Evolutionary conservation across 2,329 filamentous ascomycete genomes (phyloP), one percentile per base, ranked within the genome.

Genomic region (Monosporascus cannonballus): DNA sequence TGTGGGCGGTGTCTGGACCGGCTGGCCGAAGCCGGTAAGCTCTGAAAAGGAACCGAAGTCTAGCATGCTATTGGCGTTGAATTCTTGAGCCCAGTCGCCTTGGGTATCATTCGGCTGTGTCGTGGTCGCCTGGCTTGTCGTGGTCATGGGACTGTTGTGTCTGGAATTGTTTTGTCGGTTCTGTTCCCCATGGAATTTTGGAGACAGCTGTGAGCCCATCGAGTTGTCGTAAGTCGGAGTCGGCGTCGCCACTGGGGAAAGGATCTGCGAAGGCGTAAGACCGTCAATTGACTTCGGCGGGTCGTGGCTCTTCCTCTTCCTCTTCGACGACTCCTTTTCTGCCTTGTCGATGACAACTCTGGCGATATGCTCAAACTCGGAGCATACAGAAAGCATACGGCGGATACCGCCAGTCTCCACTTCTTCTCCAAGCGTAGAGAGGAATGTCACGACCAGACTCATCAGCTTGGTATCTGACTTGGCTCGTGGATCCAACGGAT

Each of bases 331-430:
- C 49, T 97, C 93, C 64, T 87, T 90, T 66, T 97, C 93, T 0
- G 90, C 83, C 68, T 92, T 96, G 54, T 97, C 93, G 46, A 97
- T 85, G 8, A 96, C 90, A 3, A 91, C 84, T 65, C 87, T 90
- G 37, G 91, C 91, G 58, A 99, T 96, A 54, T 94, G 85, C 69
- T 96, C 92, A 62, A 99, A 99, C 65, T 99, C 94, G n/a, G 89
- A 84, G 69, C 93, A 97, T 1, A 97, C 87, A 24, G 86, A 87
- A 18, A 96, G 81, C 90, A 97, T 97, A 48, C 94, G 88, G 67
- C 90, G 90, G 5, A 97, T 90, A 62, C 90, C 92, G 42, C 91
- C 89, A 53, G 92, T 94, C 53, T 91, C 89, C 58, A 92, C 89
- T 62, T 97, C 93, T 37, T 87, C 83, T n/a, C 89, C 89, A 14